phyloP scores from a whole-genome alignment of 2,329 filamentous ascomycete genomes.

The Cercospora zeae-maydis region DNA sequence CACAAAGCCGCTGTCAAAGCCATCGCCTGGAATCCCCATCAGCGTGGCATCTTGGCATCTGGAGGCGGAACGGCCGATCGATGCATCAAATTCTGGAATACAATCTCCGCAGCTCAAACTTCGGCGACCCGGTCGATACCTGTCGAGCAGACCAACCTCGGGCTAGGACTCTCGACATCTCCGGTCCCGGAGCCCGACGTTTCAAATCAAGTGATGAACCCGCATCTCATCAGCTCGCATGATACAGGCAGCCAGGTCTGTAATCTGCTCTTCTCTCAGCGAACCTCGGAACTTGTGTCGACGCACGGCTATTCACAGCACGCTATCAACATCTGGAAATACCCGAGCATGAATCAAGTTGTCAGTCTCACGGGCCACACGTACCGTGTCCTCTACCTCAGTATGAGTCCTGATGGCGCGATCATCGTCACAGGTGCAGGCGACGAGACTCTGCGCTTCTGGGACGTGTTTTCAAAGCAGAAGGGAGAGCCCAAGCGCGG shows the following conservation, averaged over 20 bases:
- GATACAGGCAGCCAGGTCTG: slow-evolving; percentile 99
- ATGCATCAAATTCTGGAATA: slow-evolving; percentile 98
- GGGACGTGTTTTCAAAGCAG: slow-evolving; percentile 88
- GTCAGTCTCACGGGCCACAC: slow-evolving; percentile 94
- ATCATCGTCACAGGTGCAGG: slow-evolving; percentile 93
- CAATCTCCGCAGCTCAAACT: slow-evolving; percentile 47
- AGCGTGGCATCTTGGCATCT: slow-evolving; percentile 87
- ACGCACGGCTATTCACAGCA: slow-evolving; percentile 98
- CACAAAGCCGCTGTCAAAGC: slow-evolving; percentile 96
- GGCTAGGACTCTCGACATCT: slow-evolving; percentile 29
- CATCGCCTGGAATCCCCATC: slow-evolving; percentile 96
- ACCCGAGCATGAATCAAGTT: slow-evolving; percentile 95
- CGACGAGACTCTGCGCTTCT: slow-evolving; percentile 93
- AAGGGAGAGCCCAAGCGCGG: slow-evolving; percentile 60
- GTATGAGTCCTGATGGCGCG: slow-evolving; percentile 94
- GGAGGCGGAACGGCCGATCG: slow-evolving; percentile 94
- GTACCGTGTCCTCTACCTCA: slow-evolving; percentile 90
- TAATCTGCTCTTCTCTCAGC: slow-evolving; percentile 95
- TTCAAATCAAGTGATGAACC: slow-evolving; percentile 42
- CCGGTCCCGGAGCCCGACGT: slow-evolving; percentile 29
- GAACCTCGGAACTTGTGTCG: slow-evolving; percentile 94
- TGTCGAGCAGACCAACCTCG: slow-evolving; percentile 26
- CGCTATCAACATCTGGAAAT: slow-evolving; percentile 99
- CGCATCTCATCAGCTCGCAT: slow-evolving; percentile 66
- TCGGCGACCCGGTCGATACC: slow-evolving; percentile 31